A percentile compares a stretch with the other conserved stretches of the same genome.
Conservation (phyloP, 305 asterid genomes). For the Fraxinus sp. region DNA sequence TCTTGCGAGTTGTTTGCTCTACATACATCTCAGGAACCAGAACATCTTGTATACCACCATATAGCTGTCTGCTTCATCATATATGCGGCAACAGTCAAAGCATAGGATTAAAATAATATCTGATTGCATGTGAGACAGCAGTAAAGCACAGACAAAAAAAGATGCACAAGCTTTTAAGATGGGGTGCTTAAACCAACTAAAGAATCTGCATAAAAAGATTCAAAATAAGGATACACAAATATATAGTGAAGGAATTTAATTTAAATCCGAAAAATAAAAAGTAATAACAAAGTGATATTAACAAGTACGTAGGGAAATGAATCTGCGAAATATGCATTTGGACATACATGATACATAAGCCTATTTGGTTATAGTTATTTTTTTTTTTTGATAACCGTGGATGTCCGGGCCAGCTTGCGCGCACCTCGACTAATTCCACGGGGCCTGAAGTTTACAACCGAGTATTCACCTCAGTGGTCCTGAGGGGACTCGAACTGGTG, state of each 20-base stretch:
- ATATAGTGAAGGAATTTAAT: background rate
- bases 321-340: slow-evolving; percentile 19
- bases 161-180: background rate
- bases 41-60: slow-evolving; percentile 77
- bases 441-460: too few species aligned
- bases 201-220: background rate
- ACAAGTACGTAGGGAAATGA: background rate
- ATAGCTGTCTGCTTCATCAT: slow-evolving; percentile 59
- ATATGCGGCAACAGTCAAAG: slow-evolving; percentile 22
- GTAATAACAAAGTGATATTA: slow-evolving; percentile 8
- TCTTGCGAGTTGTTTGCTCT: slow-evolving; percentile 75
- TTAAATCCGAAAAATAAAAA: background rate
- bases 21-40: slow-evolving; percentile 81
- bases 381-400: too few species aligned
- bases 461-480: too few species aligned
- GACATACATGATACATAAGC: background rate
- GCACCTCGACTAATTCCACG: too few species aligned
- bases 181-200: slow-evolving; percentile 14
- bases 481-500: too few species aligned
- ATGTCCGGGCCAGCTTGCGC: too few species aligned
- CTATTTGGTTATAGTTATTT: background rate
- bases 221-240: background rate
- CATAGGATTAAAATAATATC: background rate
- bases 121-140: slow-evolving; percentile 10
- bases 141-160: background rate